These are phyloP conservation scores for Tritrichomonas foetus DNA, from an alignment of 208 protist genomes.

Conservation along the genomic window DNA sequence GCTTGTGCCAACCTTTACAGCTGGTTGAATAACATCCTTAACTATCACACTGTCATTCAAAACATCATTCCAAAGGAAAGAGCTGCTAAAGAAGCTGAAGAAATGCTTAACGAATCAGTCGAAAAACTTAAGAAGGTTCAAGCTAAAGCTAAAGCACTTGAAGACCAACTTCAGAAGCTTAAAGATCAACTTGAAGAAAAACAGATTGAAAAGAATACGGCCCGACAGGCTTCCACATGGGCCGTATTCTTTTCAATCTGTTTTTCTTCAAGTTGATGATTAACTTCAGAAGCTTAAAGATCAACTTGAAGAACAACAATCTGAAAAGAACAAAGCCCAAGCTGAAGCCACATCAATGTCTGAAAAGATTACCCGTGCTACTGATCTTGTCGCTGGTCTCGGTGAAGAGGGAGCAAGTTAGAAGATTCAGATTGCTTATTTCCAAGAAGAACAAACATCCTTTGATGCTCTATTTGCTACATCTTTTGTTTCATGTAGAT, in stretches of 20 bases:
- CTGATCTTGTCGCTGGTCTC: constrained; percentile 84
- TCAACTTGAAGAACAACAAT: constrained; percentile 83
- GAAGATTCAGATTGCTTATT: constrained; percentile 76
- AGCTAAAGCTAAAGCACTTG: constrained; percentile 58
- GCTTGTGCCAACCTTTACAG: constrained; percentile 60
- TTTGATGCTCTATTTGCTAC: constrained; percentile 89
- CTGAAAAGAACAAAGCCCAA: constrained; percentile 66
- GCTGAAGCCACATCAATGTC: constrained; percentile 46
- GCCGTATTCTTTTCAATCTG: too few species aligned
- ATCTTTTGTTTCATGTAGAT: constrained; percentile 93
- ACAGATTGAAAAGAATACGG: too few species aligned
- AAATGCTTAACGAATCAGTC: not conserved
- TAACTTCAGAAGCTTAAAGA: constrained; percentile 74
- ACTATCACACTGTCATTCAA: not conserved
- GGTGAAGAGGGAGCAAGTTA: constrained; percentile 89
- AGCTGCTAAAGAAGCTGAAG: constrained; percentile 60
- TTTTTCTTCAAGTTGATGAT: too few species aligned
- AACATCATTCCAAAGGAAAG: constrained; percentile 30
- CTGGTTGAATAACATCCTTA: constrained; percentile 41
- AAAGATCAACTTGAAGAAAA: not conserved
- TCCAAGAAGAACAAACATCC: constrained; percentile 73
- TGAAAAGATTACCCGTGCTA: constrained; percentile 62
- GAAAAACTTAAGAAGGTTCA: constrained; percentile 50
- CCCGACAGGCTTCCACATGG: too few species aligned
- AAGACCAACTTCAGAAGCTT: not conserved